These are phyloP conservation scores for Termitomyces eurrhizus DNA, from an alignment of 768 basidiomycete genomes.

Conservation along the genomic window DNA sequence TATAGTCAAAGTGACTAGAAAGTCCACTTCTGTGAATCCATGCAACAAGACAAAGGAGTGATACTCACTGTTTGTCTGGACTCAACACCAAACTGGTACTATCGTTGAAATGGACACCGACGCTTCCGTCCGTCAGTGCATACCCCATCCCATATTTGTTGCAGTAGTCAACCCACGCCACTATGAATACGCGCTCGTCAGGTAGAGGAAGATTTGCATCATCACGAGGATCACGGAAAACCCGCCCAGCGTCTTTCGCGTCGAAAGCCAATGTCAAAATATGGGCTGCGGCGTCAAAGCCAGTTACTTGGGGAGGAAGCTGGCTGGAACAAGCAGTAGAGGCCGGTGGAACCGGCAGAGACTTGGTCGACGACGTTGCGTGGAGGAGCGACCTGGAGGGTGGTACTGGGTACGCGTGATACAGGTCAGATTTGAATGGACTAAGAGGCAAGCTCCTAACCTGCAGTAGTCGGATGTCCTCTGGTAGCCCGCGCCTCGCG, in stretches of 20 bases:
- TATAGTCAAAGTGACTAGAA: slow-evolving; percentile 83
- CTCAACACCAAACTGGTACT: slow-evolving; percentile 83
- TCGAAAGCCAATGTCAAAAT: slow-evolving; percentile 59
- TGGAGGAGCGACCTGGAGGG: slow-evolving; percentile 12
- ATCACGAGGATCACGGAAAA: slow-evolving; percentile 65
- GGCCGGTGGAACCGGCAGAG: slow-evolving; percentile 15
- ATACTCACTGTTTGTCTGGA: slow-evolving; percentile 79
- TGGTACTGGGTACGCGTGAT: slow-evolving; percentile 1
- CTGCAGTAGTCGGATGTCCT: slow-evolving; percentile 5
- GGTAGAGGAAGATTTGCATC: slow-evolving; percentile 43
- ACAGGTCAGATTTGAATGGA: background rate
- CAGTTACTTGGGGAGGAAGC: slow-evolving; percentile 32
- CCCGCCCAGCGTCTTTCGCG: slow-evolving; percentile 53
- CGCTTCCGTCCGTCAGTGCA: slow-evolving; percentile 90
- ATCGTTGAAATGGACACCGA: slow-evolving; percentile 97
- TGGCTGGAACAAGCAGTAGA: slow-evolving; percentile 3
- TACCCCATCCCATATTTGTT: slow-evolving; percentile 99
- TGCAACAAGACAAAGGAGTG: background rate
- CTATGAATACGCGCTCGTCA: slow-evolving; percentile 84
- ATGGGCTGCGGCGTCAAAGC: slow-evolving; percentile 64
- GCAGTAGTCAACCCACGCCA: slow-evolving; percentile 99
- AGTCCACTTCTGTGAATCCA: background rate
- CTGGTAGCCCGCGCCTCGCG: slow-evolving; percentile 8
- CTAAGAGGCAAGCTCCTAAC: slow-evolving; percentile 3
- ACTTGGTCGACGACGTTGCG: slow-evolving; percentile 9